phyloP scores from a whole-genome alignment of 805 yeast species.

The Hanseniaspora singularis region DNA sequence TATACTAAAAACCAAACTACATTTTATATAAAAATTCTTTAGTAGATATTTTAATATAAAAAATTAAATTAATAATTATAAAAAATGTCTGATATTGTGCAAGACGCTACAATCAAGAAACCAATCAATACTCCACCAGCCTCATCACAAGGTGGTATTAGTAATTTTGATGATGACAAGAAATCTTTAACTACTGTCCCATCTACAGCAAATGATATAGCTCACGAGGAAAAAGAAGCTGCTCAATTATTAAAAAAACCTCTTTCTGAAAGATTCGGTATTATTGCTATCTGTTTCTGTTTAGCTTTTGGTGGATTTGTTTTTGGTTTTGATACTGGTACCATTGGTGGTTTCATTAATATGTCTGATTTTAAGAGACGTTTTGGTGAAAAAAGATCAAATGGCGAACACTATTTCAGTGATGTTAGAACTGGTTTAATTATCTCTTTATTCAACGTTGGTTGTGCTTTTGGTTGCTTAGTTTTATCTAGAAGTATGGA shows the following conservation, averaged over 20 bases:
- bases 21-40: too few relatives aligned
- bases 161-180: background rate
- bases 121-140: background rate
- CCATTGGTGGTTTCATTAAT: slow-evolving; percentile 59
- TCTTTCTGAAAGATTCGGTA: slow-evolving; percentile 19
- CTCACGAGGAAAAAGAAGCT: background rate
- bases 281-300: slow-evolving; percentile 23
- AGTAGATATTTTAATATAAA: too few relatives aligned
- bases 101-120: too few relatives aligned
- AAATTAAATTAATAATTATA: too few relatives aligned
- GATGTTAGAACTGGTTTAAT: slow-evolving; percentile 43
- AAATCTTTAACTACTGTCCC: background rate
- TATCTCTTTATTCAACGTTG: slow-evolving; percentile 49
- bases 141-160: background rate
- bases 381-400: slow-evolving; percentile 36
- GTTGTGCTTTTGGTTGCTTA: slow-evolving; percentile 61
- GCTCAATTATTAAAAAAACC: slow-evolving; percentile 10
- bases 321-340: slow-evolving; percentile 71
- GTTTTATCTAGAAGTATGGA: slow-evolving; percentile 47
- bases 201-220: background rate
- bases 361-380: slow-evolving; percentile 43
- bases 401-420: slow-evolving; percentile 37
- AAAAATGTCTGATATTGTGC: too few relatives aligned
- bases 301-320: slow-evolving; percentile 62
- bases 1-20: too few relatives aligned